Base-by-base conservation (phyloP, 2,329 filamentous ascomycete genomes). In the Mycosphaerella arachidis region DNA sequence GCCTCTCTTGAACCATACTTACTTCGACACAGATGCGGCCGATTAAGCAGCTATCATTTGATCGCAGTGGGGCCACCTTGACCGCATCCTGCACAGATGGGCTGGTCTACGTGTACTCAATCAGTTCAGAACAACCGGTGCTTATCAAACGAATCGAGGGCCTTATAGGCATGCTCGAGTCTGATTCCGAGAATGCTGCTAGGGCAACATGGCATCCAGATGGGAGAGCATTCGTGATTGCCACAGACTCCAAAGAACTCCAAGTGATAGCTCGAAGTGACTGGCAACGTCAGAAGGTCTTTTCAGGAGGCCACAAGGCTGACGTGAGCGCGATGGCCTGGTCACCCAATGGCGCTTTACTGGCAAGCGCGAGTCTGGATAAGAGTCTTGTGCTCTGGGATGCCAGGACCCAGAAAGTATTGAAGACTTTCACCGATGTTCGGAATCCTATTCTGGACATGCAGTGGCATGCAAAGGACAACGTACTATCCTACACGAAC, bases 31-130 rank as follows among this genome's bases (percentile, higher is more conserved):
- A 82, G 83, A 48, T 62, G 30, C 90, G 90, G 69, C 86, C 91
- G n/a, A 86, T 89, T n/a, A 96, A 96, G 73, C 91, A 97, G 71
- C 82, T 97, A 40, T 85, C 90, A 13, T 96, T 96, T 75, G 91
- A 97, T 67, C 87, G 88, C 4, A 89, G 84, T 60, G 91, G 91
- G 45, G 84, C 85, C 54, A 85, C 87, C 59, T 80, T 95, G 3
- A 83, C 92, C 0, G 83, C 96, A 0, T 95, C 94, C 0, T 92
- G 91, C 73, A 91, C 90, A 0, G 92, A 99, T 71, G 94, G 94
- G 48, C 81, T 91, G 50, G 79, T 99, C 37, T 99, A 97, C 71
- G 77, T 99, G 53, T 99, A 99, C 74, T 93, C 90, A 0, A 75
- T 96, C 59, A 87, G 84, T 6, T 84, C 87, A 1, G 88, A 92